Conservation (phyloP, 169 alveolate species). For the Plasmodium gaboni region DNA sequence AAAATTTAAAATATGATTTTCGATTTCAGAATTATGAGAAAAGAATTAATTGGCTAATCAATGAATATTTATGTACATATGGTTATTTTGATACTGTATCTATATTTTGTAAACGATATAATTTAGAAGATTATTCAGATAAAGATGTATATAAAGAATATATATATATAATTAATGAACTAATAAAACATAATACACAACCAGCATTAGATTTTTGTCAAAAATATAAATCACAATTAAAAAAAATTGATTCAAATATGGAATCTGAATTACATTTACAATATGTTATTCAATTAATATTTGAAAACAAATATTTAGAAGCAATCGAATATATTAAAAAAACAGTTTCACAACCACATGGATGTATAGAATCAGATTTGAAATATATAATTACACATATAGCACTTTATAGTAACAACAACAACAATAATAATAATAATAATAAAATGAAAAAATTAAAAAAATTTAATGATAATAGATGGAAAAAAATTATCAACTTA, state of each 20-base stretch:
- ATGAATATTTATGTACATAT: conserved; percentile 46
- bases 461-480: conserved; percentile 31
- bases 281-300: conserved; percentile 68
- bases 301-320: conserved; percentile 53
- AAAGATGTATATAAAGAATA: conserved; percentile 63
- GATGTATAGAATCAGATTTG: conserved; percentile 15
- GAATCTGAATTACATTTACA: conserved; percentile 79
- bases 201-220: conserved; percentile 73
- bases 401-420: background rate
- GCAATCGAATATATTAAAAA: conserved; percentile 75
- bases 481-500: conserved; percentile 36
- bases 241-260: conserved; percentile 64
- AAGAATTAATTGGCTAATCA: conserved; percentile 71
- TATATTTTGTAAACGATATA: conserved; percentile 51
- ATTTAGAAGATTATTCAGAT: conserved; percentile 61
- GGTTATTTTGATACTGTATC: conserved; percentile 43
- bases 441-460: background rate
- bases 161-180: conserved; percentile 35
- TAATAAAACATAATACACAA: conserved; percentile 27
- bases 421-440: background rate
- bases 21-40: conserved; percentile 50
- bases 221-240: conserved; percentile 68
- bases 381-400: conserved; percentile 56
- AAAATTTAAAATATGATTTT: conserved; percentile 62
- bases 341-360: conserved; percentile 1